A percentile compares a stretch with the other conserved stretches of the same genome.
Conservation (phyloP, 2,329 filamentous ascomycete genomes). For the Helminthosporium solani region DNA sequence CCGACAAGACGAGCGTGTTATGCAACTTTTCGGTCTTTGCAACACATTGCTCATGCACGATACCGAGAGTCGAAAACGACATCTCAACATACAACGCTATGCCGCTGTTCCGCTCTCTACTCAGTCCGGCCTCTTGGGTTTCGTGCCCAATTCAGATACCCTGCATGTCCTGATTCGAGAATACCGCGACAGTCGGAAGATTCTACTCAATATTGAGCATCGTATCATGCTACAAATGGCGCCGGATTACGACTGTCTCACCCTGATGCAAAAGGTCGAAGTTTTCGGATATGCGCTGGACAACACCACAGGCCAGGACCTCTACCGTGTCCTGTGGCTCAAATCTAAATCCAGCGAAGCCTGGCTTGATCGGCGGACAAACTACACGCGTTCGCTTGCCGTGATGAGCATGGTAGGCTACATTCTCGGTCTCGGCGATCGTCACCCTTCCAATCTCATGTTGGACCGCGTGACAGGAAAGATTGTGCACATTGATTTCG, state of each 20-base stretch:
- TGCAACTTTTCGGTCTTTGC: slow-evolving; percentile 97
- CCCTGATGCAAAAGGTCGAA: slow-evolving; percentile 99
- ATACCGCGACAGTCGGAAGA: slow-evolving; percentile 95
- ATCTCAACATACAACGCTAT: slow-evolving; percentile 94
- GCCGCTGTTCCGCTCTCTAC: slow-evolving; percentile 96
- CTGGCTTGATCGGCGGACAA: slow-evolving; percentile 97
- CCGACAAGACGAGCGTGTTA: slow-evolving; percentile 96
- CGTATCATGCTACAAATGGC: slow-evolving; percentile 99
- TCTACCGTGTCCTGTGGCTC: slow-evolving; percentile 97
- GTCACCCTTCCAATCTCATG: slow-evolving; percentile 97
- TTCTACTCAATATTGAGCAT: slow-evolving; percentile 97
- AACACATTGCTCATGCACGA: slow-evolving; percentile 94
- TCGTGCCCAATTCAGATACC: slow-evolving; percentile 97
- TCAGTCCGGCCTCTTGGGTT: slow-evolving; percentile 90
- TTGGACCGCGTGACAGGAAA: slow-evolving; percentile 94
- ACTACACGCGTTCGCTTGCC: slow-evolving; percentile 93
- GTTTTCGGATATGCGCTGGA: slow-evolving; percentile 99
- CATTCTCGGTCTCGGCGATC: slow-evolving; percentile 92
- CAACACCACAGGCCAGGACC: slow-evolving; percentile 97
- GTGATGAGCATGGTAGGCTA: slow-evolving; percentile 99
- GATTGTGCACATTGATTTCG: slow-evolving; percentile 98
- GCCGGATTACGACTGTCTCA: slow-evolving; percentile 96
- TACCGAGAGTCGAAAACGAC: slow-evolving; percentile 93
- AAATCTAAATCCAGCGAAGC: slow-evolving; percentile 98
- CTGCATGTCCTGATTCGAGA: slow-evolving; percentile 95